Evolutionary conservation across 129 eudicot species (phyloP), one percentile per base, ranked within the genome.

Genomic region (Logfia minima): DNA sequence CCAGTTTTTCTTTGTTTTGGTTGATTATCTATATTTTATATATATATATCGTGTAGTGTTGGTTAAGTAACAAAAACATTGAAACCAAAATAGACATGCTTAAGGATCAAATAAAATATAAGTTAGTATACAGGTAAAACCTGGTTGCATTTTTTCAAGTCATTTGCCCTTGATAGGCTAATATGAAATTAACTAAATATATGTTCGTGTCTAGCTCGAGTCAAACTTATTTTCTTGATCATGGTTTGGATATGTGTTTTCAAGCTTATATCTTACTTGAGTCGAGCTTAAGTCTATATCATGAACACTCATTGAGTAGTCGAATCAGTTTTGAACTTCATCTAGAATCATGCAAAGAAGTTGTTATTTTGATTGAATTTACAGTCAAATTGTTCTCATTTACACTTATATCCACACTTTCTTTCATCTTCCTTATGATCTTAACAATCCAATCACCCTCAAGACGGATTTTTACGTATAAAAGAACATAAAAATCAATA

Each of bases 401-500:
- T 35, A 24, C 9, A 29, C 43, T 65, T 65, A 18, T 56, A 74
- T 60, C 37, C 60, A 43, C 6, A 18, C 2, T 74, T 59, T 13
- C 56, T 48, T 53, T 68, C 31, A 14, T 60, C 22, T 78, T 39
- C 17, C 32, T 52, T 32, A 11, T 18, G 32, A 24, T 24, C 8
- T 24, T 64, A 43, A 45, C 64, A 63, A 72, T 23, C 66, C 52
- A 17, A 34, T 34, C 24, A 16, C 80, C 64, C 71, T 78, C 82
- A 71, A 60, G 76, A 78, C 34, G 56, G 70, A 43, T 71, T 65
- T 35, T 51, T 24, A 31, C 55, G 31, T 51, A 43, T 72, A 35
- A 72, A 79, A 64, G 48, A 56, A 55, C 53, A 52, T 65, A 66
- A 66, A 53, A 66, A 74, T 56, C 79, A 75, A 75, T 81, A 76